These are phyloP conservation scores for Massariosphaeria phaeospora DNA, from an alignment of 495 filamentous ascomycete genomes.

Conservation along the genomic window DNA sequence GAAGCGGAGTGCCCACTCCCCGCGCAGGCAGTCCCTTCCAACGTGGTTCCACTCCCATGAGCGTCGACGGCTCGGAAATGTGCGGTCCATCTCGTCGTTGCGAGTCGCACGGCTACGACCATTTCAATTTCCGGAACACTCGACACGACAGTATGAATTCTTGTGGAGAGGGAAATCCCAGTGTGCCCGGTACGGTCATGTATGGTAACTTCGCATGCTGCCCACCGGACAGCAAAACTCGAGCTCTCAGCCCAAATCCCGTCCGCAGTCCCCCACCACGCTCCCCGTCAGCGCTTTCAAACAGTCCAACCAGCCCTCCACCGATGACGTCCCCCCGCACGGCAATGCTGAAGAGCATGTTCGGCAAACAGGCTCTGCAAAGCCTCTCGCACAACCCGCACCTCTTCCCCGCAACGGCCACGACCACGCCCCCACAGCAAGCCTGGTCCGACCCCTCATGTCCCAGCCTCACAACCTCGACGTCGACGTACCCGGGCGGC, in stretches of 20 bases:
- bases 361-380: slow-evolving; percentile 15
- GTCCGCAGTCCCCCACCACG: no score
- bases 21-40: slow-evolving; percentile 1
- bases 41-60: slow-evolving; percentile 12
- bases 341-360: slow-evolving; percentile 26
- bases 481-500: no score
- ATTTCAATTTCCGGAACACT: background rate
- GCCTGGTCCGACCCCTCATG: background rate
- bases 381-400: slow-evolving; percentile 3
- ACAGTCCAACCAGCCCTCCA: slow-evolving; percentile 13
- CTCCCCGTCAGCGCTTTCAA: background rate
- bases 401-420: background rate
- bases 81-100: slow-evolving; percentile 15
- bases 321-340: slow-evolving; percentile 17
- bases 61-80: slow-evolving; percentile 21
- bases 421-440: background rate
- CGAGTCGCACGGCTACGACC: slow-evolving; percentile 9
- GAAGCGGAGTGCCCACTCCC: background rate
- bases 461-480: no score
- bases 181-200: background rate
- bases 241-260: no score
- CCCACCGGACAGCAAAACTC: no score
- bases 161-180: no score
- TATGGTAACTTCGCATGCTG: no score
- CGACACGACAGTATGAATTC: no score